phyloP scores from a whole-genome alignment of 371 early-diverging fungal species.

The Syncephalastrum racemosum region DNA sequence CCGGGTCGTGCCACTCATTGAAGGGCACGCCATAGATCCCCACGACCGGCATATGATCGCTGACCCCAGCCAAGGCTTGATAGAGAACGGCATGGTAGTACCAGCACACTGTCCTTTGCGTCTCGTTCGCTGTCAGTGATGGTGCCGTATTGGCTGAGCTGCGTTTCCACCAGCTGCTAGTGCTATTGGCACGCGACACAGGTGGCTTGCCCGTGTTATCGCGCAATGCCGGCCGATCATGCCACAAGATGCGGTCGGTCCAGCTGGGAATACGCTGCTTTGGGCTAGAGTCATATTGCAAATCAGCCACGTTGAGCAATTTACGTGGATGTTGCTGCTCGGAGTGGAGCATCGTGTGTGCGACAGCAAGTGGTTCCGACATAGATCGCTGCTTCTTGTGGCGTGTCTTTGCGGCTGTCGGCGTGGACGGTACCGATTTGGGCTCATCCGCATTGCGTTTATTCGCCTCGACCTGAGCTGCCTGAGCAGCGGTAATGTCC shows the following conservation, averaged over 20 bases:
- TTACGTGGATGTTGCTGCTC: slow-evolving; percentile 2
- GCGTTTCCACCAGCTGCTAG: slow-evolving; percentile 13
- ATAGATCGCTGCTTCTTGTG: slow-evolving; percentile 11
- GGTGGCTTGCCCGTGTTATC: slow-evolving; percentile 1
- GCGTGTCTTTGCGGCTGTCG: not conserved
- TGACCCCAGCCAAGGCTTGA: slow-evolving; percentile 29
- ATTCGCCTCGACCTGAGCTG: not conserved
- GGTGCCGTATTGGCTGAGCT: slow-evolving; percentile 4
- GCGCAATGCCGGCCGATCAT: slow-evolving; percentile 23
- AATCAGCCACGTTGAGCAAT: slow-evolving; percentile 9
- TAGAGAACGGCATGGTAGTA: slow-evolving; percentile 39
- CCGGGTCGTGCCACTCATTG: slow-evolving; percentile 29
- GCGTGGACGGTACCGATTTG: slow-evolving; percentile 3
- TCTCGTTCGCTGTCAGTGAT: slow-evolving; percentile 2
- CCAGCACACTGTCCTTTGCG: slow-evolving; percentile 26
- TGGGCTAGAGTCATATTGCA: slow-evolving; percentile 70
- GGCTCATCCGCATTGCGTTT: not conserved
- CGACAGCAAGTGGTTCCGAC: not conserved
- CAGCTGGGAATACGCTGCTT: slow-evolving; percentile 89
- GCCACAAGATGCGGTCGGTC: slow-evolving; percentile 88
- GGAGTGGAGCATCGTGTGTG: not conserved
- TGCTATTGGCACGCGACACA: not conserved
- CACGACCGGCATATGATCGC: slow-evolving; percentile 63
- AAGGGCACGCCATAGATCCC: slow-evolving; percentile 57
- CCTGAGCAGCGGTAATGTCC: not conserved